Percentiles rank a stretch among this genome's conserved stretches.
phyloP scores from a whole-genome alignment of 129 eudicot genomes.

The Scalesia atractyloides region DNA sequence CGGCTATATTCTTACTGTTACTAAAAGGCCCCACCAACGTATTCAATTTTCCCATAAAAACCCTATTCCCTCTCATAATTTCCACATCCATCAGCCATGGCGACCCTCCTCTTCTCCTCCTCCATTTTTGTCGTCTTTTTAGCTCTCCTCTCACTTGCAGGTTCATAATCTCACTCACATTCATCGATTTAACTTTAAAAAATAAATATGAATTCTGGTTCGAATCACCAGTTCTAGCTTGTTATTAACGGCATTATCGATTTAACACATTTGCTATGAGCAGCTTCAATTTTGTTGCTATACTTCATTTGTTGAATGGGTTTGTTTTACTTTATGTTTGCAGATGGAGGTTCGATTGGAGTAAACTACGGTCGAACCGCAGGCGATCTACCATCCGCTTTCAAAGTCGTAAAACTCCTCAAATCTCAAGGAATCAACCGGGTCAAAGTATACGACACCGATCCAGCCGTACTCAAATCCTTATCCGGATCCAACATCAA shows the following conservation, averaged over 20 bases:
- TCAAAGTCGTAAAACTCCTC: constrained; percentile 58
- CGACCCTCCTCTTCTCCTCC: constrained; percentile 9
- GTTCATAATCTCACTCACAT: constrained; percentile 12
- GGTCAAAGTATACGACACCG: constrained; percentile 86
- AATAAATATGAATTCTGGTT: not conserved
- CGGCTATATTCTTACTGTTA: constrained; percentile 15
- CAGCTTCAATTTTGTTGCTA: no score
- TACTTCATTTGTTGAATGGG: no score
- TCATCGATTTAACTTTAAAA: not conserved
- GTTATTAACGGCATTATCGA: not conserved
- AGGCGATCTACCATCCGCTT: constrained; percentile 74
- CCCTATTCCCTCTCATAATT: constrained; percentile 1
- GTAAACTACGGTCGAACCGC: constrained; percentile 84
- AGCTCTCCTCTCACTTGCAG: constrained; percentile 37
- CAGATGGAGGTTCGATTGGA: constrained; percentile 76
- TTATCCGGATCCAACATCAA: constrained; percentile 59
- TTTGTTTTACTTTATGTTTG: not conserved
- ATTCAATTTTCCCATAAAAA: constrained; percentile 16
- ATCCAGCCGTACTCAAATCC: constrained; percentile 80
- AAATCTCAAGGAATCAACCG: constrained; percentile 60
- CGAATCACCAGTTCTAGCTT: not conserved
- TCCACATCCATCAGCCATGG: constrained; percentile 37
- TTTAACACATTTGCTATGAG: no score
- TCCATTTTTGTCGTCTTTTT: constrained; percentile 23
- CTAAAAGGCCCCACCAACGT: constrained; percentile 23